Evolutionary conservation across 306 rosid species (phyloP), one percentile per base, ranked within the genome.

Genomic region (Vachellia pachyceras): DNA sequence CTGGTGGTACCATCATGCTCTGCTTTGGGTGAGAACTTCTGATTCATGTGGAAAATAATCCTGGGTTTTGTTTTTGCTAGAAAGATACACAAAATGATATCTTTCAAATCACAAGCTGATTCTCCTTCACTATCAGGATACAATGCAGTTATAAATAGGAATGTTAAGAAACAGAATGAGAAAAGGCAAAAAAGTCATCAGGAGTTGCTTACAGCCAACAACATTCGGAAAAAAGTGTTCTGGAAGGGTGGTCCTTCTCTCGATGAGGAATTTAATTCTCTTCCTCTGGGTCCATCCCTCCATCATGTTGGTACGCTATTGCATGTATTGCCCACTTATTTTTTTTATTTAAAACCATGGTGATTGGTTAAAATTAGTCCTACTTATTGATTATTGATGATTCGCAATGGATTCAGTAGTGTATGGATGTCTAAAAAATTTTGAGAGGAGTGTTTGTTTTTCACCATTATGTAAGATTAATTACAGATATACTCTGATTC

Each of bases 201-300:
- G 84, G 80, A 84, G 68, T 72, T 87, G 69, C 79, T 80, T n/a
- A 73, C 88, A 41, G 22, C 84, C 0, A 86, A 91, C 23, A 69
- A 84, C 86, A 79, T 86, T 84, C 82, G 83, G 5, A 73, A 73
- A 8, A 73, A 73, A 46, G 85, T 88, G 35, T 82, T 91, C 60
- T 80, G 89, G 29, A 90, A 85, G 69, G 96, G 86, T 79, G 94
- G 94, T 29, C 97, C 98, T 85, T 73, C 90, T 0, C 84, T 91
- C 18, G 93, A 89, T 64, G 79, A 52, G 33, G 90, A 91, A 45
- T 94, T 92, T 83, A 97, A 92, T 73, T 71, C 49, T 82, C 80
- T 86, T 82, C 97, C 97, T 50, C 81, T 89, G 12, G 79, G 85
- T 68, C 82, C 74, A 84, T 84, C 63, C 67, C 57, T 67, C 78